phyloP scores from a whole-genome alignment of 371 early-diverging fungal species.

The Rhizopus arrhizus region DNA sequence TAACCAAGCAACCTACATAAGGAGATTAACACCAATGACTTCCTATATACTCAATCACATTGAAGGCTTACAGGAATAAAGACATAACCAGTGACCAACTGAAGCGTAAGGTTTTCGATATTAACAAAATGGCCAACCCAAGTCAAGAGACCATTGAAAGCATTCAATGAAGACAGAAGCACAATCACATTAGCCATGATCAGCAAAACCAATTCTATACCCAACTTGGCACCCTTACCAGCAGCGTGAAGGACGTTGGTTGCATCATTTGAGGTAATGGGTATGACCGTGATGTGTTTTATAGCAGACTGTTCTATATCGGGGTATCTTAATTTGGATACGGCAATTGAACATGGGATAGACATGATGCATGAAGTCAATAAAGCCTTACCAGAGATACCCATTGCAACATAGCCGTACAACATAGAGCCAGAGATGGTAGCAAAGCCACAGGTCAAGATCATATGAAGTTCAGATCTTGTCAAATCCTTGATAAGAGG shows the following conservation, averaged over 20 bases:
- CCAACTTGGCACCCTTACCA: constrained; percentile 84
- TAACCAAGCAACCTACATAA: constrained; percentile 65
- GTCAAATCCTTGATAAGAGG: constrained; percentile 82
- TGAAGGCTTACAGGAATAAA: constrained; percentile 55
- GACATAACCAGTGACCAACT: constrained; percentile 73
- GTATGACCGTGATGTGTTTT: constrained; percentile 56
- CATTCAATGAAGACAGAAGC: constrained; percentile 52
- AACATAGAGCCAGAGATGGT: constrained; percentile 84
- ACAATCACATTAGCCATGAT: constrained; percentile 78
- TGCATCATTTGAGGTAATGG: constrained; percentile 40
- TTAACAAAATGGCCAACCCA: constrained; percentile 79
- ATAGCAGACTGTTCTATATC: constrained; percentile 82
- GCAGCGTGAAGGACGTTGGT: constrained; percentile 83
- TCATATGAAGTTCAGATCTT: constrained; percentile 78
- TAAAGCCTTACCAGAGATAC: constrained; percentile 62
- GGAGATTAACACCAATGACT: background rate
- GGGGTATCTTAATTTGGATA: constrained; percentile 85
- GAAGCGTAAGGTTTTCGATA: constrained; percentile 64
- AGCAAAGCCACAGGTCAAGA: constrained; percentile 85
- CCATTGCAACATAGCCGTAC: constrained; percentile 66
- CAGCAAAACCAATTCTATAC: constrained; percentile 75
- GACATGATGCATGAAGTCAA: constrained; percentile 89
- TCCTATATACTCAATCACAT: background rate
- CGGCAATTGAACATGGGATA: constrained; percentile 82
- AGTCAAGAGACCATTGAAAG: constrained; percentile 71